Evolutionary conservation across 169 alveolate species (phyloP), one percentile per base, ranked within the genome.

Genomic region (Eimeria necatrix): DNA sequence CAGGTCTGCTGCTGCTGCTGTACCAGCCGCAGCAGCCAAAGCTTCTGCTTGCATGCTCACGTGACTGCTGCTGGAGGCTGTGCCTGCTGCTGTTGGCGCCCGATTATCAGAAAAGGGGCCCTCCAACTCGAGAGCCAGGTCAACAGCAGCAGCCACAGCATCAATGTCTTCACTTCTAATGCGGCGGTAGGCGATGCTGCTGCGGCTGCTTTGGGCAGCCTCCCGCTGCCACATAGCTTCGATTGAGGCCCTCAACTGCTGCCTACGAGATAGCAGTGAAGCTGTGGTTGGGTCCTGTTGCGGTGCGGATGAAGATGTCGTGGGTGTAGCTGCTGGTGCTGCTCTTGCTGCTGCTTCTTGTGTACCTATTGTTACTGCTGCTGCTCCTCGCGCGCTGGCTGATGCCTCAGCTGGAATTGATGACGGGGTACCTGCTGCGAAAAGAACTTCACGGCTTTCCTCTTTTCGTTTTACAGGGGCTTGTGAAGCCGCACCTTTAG

Each of bases 1-100:
- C 12, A 78, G 64, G 9, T 78, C 87, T 78, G 87, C 61, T 49
- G 64, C 87, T 78, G 87, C 87, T 78, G 87, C 87, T 49, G 87
- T 20, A 4, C 87, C 87, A 0, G 84, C 84, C 26, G 84, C 84
- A 3, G 84, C 84, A 26, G 84, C 84, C 12, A 41, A 10, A 26
- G 84, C 84, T 26, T 20, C 76, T 0, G 76, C 76, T 32, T 64
- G 76, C 41, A 64, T 64, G 8, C 46, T 32, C 22, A 32, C 12
- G 32, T 64, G 76, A 22, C 24, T 1, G 46, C 18, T 64, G 46
- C 18, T 64, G 12, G 76, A 64, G 8, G 76, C 76, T 14, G 24
- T 32, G 7, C 46, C 87, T 46, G 64, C 48, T 18, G 87, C 64
- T 18, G 8, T 7, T 18, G 59, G 41, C 10, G 60, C 14, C 46